Evolutionary conservation across 768 basidiomycete genomes (phyloP), one percentile per base, ranked within the genome.

Genomic region (Pisolithus orientalis): DNA sequence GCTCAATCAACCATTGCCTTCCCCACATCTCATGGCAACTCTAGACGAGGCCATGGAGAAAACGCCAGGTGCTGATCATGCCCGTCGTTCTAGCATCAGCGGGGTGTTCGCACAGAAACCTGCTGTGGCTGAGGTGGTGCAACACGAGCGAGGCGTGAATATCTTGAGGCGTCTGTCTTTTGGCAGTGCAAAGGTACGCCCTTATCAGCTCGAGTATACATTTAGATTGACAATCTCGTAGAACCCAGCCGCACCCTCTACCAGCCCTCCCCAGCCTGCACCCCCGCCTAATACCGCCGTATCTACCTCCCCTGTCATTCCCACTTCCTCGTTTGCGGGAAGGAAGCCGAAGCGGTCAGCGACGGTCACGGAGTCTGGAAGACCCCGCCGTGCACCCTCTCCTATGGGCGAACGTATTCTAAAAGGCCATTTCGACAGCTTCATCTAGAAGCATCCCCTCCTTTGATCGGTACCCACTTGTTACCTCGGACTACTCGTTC

Each of bases 391-490:
- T 55, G 87, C 86, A 3, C 90, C 89, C 17, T 90, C 87, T 38
- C 90, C 90, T 6, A 92, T 91, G 90, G 91, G 90, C 57, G 90
- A 93, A 70, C 77, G 90, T 53, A 91, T 93, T 54, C 78, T 93
- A 59, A 93, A 89, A 74, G 90, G 90, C 8, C 90, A 93, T 61
- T 93, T 92, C 59, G 90, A 93, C 63, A 85, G 90, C 46, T 93
- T 93, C 75, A 87, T 89, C 63, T 90, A 70, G 78, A 38, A 11
- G 49, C 39, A 48, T 52, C 46, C 50, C 9, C 28, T 43, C 9
- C 39, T 24, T 47, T 53, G 37, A 47, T 24, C 28, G n/a, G 40
- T 39, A 37, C 10, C 21, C 40, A 47, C 24, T 37, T 49, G 5
- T 49, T 43, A 16, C 8, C 42, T 49, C 37, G 53, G 43, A 50